Base-by-base conservation (phyloP, 768 basidiomycete species). In the Hypholoma fasciculare region DNA sequence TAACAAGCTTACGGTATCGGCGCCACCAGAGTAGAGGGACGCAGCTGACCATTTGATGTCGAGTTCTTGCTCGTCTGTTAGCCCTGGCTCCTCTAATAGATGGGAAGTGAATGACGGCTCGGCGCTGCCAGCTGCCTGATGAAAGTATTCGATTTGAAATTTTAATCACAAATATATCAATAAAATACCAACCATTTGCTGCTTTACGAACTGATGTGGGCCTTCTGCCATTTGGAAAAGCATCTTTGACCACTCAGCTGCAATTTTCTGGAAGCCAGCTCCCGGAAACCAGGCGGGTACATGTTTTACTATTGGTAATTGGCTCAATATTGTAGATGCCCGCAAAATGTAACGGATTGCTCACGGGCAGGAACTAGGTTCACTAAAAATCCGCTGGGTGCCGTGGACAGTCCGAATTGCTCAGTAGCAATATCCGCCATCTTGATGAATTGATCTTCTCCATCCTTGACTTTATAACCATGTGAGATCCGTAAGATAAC, bases 201-300 rank as follows among this genome's bases (percentile, higher is more conserved):
- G 59, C 60, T 82, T 79, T 8, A 79, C 79, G 51, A 71, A 76
- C 30, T 68, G 61, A 56, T 79, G 75, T 2, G 83, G 83, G 6
- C 69, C 65, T 26, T 83, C 77, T 7, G 76, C 76, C 79, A 83
- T 77, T 20, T 71, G 70, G n/a, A 71, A 58, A 8, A 81, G 68
- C 2, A 76, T 76, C 20, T 61, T 62, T 7, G 74, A 73, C 79
- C 82, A 84, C 56, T 72, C 69, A 42, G 67, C 73, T 0, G 83
- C 84, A 20, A 70, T 77, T 47, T 64, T 60, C 64, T 85, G 78
- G 73, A 86, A 86, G 0, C 71, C 71, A 9, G 81, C 80, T 5
- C 85, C 85, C 4, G 85, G 85, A 60, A 85, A 76, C 85, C 85
- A 86, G n/a, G 73, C 69, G 16, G 82, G 82, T 42, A 82, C 51